Conservation (phyloP, 768 basidiomycete genomes). For the Podaxis rugospora region DNA sequence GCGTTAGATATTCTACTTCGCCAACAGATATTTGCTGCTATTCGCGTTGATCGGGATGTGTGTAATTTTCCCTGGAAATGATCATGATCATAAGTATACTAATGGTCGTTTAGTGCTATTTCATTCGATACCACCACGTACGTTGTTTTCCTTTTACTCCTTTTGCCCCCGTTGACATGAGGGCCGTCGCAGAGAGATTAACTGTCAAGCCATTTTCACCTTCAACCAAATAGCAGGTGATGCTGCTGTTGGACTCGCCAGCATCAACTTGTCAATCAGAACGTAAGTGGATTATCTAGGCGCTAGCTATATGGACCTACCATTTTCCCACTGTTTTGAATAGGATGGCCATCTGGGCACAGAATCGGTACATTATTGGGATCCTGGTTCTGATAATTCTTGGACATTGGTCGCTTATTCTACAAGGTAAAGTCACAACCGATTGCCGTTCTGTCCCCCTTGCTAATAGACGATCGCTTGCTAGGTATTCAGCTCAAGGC, state of each 20-base stretch:
- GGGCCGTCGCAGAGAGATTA: conserved; percentile 33
- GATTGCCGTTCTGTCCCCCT: neutral
- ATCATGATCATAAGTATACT: conserved; percentile 10
- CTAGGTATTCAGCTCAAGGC: conserved; percentile 59
- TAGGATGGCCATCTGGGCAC: conserved; percentile 62
- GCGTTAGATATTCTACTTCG: conserved; percentile 59
- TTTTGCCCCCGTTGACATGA: neutral
- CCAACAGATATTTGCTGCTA: conserved; percentile 61
- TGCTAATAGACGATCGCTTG: neutral
- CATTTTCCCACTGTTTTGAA: neutral
- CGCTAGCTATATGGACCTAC: neutral
- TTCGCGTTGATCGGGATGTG: conserved; percentile 67
- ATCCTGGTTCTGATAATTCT: conserved; percentile 51
- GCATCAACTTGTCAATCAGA: conserved; percentile 55
- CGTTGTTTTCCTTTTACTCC: conserved; percentile 11
- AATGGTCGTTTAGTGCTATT: conserved; percentile 32
- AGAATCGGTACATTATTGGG: conserved; percentile 47
- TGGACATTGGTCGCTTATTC: conserved; percentile 67
- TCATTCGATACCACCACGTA: conserved; percentile 47
- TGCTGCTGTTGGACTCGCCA: conserved; percentile 53
- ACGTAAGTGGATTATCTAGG: conserved; percentile 34
- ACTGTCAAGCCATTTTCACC: conserved; percentile 61
- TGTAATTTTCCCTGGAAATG: conserved; percentile 20
- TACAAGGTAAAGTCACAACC: conserved; percentile 45
- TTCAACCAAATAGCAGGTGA: conserved; percentile 53